phyloP scores from a whole-genome alignment of 2,329 filamentous ascomycete species.

The Macrophomina phaseolina region DNA sequence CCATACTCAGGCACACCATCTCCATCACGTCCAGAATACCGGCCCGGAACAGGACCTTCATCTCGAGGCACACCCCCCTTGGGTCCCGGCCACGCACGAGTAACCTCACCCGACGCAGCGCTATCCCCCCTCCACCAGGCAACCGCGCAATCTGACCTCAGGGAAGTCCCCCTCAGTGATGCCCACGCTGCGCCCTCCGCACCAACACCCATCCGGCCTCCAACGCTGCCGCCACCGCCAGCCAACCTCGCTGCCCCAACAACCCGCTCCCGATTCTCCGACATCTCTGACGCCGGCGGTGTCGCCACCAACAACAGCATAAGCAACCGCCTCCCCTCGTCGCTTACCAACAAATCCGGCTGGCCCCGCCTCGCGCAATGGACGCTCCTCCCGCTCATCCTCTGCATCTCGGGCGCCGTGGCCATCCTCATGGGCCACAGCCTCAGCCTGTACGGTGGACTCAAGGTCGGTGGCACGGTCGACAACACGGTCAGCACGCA shows the following conservation, averaged over 20 bases:
- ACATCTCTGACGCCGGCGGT: not conserved
- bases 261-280: constrained; percentile 19
- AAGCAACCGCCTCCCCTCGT: not conserved
- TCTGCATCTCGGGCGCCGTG: constrained; percentile 1
- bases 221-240: not conserved
- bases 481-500: constrained; percentile 2
- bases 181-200: too few relatives aligned
- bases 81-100: constrained; percentile 1
- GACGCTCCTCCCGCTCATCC: constrained; percentile 11
- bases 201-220: not conserved
- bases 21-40: not conserved
- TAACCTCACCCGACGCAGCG: constrained; percentile 12
- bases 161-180: constrained; percentile 1
- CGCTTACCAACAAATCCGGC: not conserved
- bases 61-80: not conserved
- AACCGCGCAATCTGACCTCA: not conserved
- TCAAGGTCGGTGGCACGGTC: constrained; percentile 14
- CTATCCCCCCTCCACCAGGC: constrained; percentile 9
- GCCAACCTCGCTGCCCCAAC: not conserved
- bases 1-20: not conserved
- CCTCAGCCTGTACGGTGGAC: constrained; percentile 23
- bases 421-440: constrained; percentile 23
- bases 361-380: constrained; percentile 12
- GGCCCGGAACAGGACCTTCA: not conserved
- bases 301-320: not conserved